These are phyloP conservation scores for Eucommia ulmoides DNA, from an alignment of 257 asterid species.

Conservation along the genomic window DNA sequence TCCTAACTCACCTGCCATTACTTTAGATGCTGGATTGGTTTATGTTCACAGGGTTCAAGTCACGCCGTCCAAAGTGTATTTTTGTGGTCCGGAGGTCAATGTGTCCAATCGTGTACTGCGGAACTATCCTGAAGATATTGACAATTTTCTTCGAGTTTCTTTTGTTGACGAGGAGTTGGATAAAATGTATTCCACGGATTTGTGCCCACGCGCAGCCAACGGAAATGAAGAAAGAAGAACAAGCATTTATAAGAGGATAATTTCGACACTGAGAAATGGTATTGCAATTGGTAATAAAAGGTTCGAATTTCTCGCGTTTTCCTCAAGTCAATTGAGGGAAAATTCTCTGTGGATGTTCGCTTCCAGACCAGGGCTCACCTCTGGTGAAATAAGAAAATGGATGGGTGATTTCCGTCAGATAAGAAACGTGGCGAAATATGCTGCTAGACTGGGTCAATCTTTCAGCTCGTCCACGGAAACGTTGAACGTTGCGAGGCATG, in stretches of 20 bases:
- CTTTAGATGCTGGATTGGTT: constrained; percentile 61
- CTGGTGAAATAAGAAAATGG: constrained; percentile 57
- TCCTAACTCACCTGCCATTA: constrained; percentile 53
- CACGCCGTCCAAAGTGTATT: constrained; percentile 76
- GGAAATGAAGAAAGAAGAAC: constrained; percentile 30
- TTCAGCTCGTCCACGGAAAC: constrained; percentile 85
- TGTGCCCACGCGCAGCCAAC: constrained; percentile 26
- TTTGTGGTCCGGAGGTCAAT: constrained; percentile 71
- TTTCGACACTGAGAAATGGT: constrained; percentile 51
- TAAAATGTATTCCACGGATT: constrained; percentile 49
- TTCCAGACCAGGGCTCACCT: constrained; percentile 26
- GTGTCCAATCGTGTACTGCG: constrained; percentile 81
- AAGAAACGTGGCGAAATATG: constrained; percentile 76
- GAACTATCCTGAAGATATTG: constrained; percentile 30
- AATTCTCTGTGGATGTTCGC: constrained; percentile 95
- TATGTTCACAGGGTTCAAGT: constrained; percentile 76
- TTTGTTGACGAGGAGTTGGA: constrained; percentile 89
- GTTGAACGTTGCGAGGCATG: constrained; percentile 31
- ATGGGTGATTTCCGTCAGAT: constrained; percentile 73
- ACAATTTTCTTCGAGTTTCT: constrained; percentile 79
- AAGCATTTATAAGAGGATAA: constrained; percentile 46
- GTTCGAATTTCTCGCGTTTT: constrained; percentile 85
- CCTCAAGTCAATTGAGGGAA: constrained; percentile 82
- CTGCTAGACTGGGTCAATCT: constrained; percentile 99
- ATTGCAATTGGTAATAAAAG: constrained; percentile 55